These are phyloP conservation scores for Globisporangium ultimum DNA, from an alignment of 352 stramenopile genomes.

Conservation along the genomic window DNA sequence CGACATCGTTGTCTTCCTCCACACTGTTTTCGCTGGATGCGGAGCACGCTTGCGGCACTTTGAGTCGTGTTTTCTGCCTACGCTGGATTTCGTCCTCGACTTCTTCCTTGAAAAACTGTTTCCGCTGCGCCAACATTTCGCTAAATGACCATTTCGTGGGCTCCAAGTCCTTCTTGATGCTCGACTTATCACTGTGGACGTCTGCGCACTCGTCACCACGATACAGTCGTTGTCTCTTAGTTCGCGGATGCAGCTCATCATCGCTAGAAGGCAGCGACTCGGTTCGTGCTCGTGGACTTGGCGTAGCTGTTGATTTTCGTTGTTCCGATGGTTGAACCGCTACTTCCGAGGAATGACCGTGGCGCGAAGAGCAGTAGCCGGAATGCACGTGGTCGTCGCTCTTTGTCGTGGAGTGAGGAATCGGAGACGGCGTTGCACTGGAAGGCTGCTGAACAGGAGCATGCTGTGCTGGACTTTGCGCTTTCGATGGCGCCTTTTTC, in stretches of 20 bases:
- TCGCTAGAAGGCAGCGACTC: too few relatives aligned
- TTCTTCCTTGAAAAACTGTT: conserved; percentile 43
- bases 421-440: not conserved
- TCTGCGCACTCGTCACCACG: conserved; percentile 1
- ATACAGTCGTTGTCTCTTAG: conserved; percentile 11
- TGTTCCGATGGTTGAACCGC: too few relatives aligned
- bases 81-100: conserved; percentile 28
- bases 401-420: not conserved
- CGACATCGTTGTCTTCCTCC: conserved; percentile 35
- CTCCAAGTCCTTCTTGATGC: not conserved
- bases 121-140: conserved; percentile 34
- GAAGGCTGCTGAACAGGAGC: too few relatives aligned
- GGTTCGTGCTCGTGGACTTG: conserved; percentile 9
- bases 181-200: not conserved
- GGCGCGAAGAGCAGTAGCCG: not conserved
- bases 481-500: not conserved
- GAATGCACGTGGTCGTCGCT: not conserved
- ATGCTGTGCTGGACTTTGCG: not conserved
- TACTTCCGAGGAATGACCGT: not conserved
- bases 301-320: not conserved
- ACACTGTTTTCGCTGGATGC: conserved; percentile 12
- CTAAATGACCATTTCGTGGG: conserved; percentile 31
- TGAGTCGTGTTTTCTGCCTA: conserved; percentile 14
- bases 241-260: not conserved
- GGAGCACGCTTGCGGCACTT: conserved; percentile 41